phyloP scores from a whole-genome alignment of 2,329 filamentous ascomycete species.

The Penicillium sp. region DNA sequence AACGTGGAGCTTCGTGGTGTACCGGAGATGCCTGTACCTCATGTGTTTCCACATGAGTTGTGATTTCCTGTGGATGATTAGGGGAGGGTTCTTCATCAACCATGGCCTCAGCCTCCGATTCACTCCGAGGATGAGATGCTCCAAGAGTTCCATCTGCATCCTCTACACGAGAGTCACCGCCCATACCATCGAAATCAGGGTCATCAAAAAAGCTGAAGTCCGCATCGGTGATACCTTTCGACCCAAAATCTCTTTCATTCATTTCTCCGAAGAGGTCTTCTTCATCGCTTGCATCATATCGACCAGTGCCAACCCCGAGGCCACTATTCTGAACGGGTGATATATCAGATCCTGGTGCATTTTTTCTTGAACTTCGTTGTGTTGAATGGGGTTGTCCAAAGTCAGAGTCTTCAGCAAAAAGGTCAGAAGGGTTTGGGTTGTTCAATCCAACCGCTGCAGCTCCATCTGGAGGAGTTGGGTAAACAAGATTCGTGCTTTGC shows the following conservation, averaged over 20 bases:
- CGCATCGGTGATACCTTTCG: slow-evolving; percentile 58
- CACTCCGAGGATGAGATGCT: slow-evolving; percentile 9
- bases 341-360: slow-evolving; percentile 17
- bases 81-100: slow-evolving; percentile 4
- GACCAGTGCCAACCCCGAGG: slow-evolving; percentile 37
- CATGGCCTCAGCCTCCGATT: slow-evolving; percentile 13
- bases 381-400: slow-evolving; percentile 18
- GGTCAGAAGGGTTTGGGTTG: slow-evolving; percentile 29
- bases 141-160: slow-evolving; percentile 15
- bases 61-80: neutral
- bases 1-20: neutral
- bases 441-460: slow-evolving; percentile 34
- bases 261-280: slow-evolving; percentile 61
- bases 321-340: slow-evolving; percentile 16
- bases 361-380: slow-evolving; percentile 18
- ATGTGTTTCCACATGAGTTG: neutral
- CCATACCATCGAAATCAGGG: slow-evolving; percentile 38
- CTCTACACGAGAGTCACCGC: slow-evolving; percentile 12
- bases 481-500: slow-evolving; percentile 45
- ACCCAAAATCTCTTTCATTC: slow-evolving; percentile 53
- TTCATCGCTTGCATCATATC: slow-evolving; percentile 44
- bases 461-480: slow-evolving; percentile 56
- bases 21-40: neutral
- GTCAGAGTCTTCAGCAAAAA: slow-evolving; percentile 31
- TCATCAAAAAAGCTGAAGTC: slow-evolving; percentile 67